Evolutionary conservation across 2,329 filamentous ascomycete species (phyloP), one percentile per base, ranked within the genome.

Genomic region (Neoscytalidium dimidiatum): DNA sequence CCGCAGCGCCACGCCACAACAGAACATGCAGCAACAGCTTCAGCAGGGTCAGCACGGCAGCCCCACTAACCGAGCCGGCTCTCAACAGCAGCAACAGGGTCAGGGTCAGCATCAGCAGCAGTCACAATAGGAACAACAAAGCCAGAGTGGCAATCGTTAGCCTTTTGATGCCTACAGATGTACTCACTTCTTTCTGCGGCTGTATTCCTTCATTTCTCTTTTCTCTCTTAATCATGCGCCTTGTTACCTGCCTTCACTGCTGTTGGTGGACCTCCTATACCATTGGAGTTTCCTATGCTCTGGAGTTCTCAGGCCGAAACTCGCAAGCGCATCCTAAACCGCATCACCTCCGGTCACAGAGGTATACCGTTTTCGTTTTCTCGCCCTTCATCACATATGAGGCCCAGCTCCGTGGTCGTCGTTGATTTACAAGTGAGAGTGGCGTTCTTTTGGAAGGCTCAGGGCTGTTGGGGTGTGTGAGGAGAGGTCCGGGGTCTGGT

Each of bases 1-100:
- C 66, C 69, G 76, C 60, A 78, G 76, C 67, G 76, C 75, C 26
- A 78, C 76, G 38, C 76, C 76, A 13, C 75, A 77, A 60, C 58
- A 62, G 44, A 62, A 62, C 13, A n/a, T 28, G 5, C 56, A 60
- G 23, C 56, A 60, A 26, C 56, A 46, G 56, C n/a, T 46, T n/a
- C 56, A 60, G 56, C 28, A 29, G 28, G 56, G 56, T 23, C 41
- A 44, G 23, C 56, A 60, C 33, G 56, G 56, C 23, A 60, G 56
- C n/a, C 56, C 56, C 6, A 44, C 17, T 11, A 56, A 26, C 26
- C 23, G 56, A n/a, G 9, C 14, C 7, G 53, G 53, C 28, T 23
- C 56, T 19, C 21, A n/a, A 9, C 14, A 19, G 4, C 56, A 29
- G 23, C 56, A 60, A 19, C 28, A 23, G 43, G 51, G 51, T n/a